phyloP scores from a whole-genome alignment of 108 stramenopile genomes.

The Aurantiochytrium sp. region DNA sequence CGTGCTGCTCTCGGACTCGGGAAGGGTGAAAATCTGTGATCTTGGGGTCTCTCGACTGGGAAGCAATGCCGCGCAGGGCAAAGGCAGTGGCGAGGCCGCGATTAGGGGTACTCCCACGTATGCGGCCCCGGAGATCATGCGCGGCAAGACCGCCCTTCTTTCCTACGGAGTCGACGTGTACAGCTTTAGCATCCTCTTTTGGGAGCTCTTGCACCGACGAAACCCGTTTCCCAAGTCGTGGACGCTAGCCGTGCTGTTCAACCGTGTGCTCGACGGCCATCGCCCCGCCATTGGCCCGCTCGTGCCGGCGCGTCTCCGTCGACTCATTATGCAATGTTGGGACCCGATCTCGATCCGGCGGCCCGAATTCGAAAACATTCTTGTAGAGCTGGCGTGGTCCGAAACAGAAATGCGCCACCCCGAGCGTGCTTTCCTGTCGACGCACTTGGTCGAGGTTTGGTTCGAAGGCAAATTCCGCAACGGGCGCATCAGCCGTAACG shows the following conservation, averaged over 20 bases:
- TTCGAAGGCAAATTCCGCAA: not conserved
- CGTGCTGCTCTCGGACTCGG: not conserved
- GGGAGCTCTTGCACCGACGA: conserved; percentile 13
- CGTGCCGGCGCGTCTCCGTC: not conserved
- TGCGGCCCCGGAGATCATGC: not conserved
- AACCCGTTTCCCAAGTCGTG: not conserved
- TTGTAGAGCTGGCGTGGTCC: not conserved
- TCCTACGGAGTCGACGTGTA: not conserved
- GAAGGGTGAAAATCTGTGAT: not conserved
- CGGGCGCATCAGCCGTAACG: not conserved
- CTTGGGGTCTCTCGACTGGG: not conserved
- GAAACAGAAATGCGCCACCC: not conserved
- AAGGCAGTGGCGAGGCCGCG: not conserved
- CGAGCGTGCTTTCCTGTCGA: not conserved
- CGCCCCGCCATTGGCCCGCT: not conserved
- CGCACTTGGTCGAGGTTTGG: conserved; percentile 6
- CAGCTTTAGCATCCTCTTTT: not conserved
- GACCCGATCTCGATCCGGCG: not conserved
- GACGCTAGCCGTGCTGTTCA: not conserved
- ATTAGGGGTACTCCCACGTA: not conserved
- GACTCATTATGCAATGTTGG: not conserved
- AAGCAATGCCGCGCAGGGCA: not conserved
- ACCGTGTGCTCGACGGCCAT: not conserved
- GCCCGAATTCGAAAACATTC: not conserved
- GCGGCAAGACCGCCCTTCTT: not conserved